Conservation (phyloP, 306 rosid genomes). For the Glycine latifolia region DNA sequence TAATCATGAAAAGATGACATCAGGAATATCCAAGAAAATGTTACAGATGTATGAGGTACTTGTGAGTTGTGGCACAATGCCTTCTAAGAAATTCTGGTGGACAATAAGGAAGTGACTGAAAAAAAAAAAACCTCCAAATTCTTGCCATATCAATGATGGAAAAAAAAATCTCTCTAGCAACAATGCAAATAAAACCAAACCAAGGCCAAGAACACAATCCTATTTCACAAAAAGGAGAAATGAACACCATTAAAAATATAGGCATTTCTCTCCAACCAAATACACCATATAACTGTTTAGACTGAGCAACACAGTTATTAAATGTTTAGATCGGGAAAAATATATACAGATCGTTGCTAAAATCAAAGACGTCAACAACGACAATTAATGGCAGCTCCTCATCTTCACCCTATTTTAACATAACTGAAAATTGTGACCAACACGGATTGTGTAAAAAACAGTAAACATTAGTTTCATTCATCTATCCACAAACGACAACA, state of each 20-base stretch:
- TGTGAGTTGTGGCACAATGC: constrained; percentile 12
- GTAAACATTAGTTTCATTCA: background rate
- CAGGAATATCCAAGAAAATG: constrained; percentile 26
- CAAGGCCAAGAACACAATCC: constrained; percentile 9
- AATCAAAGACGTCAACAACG: background rate
- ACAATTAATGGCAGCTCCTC: no score
- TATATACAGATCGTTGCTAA: background rate
- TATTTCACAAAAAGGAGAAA: background rate
- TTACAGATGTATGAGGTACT: constrained; percentile 6
- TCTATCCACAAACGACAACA: background rate
- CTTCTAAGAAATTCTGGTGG: background rate
- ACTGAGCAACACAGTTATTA: background rate
- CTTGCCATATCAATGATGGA: background rate
- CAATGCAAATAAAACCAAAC: constrained; percentile 25
- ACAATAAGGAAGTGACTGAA: background rate
- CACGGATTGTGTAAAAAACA: no score
- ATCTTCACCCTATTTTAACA: no score
- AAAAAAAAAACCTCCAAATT: background rate
- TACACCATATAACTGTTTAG: constrained; percentile 1
- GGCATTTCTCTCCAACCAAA: background rate
- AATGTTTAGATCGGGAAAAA: background rate
- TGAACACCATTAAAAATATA: background rate
- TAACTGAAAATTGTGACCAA: no score
- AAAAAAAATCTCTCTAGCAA: constrained; percentile 3
- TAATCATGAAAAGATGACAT: constrained; percentile 10